Evolutionary conservation across 768 basidiomycete genomes (phyloP).

Genomic region (Gautieria morchelliformis): DNA sequence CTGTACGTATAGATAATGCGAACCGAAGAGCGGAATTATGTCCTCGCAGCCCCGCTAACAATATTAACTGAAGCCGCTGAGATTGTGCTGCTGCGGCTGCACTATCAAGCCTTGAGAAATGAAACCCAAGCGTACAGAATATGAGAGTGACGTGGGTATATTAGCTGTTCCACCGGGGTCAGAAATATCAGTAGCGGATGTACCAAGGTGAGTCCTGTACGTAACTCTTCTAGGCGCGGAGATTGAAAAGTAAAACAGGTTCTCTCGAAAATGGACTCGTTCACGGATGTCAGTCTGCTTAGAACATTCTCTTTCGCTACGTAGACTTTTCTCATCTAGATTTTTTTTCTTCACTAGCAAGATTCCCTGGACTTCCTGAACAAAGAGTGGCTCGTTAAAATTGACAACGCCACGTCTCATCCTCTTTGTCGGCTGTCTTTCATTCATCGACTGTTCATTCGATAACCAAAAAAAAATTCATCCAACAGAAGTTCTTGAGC

Average conservation of each 20-base stretch:
- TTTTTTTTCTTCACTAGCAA: slow-evolving; percentile 31
- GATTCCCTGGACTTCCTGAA: slow-evolving; percentile 44
- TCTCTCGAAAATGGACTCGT: not conserved
- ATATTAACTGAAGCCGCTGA: not conserved
- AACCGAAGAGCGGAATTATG: not conserved
- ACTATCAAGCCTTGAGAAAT: not conserved
- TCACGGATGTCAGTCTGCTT: slow-evolving; percentile 4
- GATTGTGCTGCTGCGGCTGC: not conserved
- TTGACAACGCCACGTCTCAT: slow-evolving; percentile 45
- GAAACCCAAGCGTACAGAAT: not conserved
- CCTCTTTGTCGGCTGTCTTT: slow-evolving; percentile 48
- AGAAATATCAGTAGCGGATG: not conserved
- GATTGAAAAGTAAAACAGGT: not conserved
- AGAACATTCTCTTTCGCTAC: not conserved
- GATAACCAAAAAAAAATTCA: not conserved
- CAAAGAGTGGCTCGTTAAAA: slow-evolving; percentile 70
- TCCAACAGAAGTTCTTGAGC: slow-evolving; percentile 50
- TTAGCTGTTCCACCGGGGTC: not conserved
- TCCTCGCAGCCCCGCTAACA: not conserved
- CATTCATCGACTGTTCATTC: slow-evolving; percentile 2
- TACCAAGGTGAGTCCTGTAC: too few species aligned
- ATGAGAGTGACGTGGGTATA: not conserved
- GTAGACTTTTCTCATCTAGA: not conserved
- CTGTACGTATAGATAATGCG: slow-evolving; percentile 1
- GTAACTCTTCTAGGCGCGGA: too few species aligned